These are phyloP conservation scores for Paramecium sexaurelia DNA, from an alignment of 73 alveolate genomes.

Conservation along the genomic window DNA sequence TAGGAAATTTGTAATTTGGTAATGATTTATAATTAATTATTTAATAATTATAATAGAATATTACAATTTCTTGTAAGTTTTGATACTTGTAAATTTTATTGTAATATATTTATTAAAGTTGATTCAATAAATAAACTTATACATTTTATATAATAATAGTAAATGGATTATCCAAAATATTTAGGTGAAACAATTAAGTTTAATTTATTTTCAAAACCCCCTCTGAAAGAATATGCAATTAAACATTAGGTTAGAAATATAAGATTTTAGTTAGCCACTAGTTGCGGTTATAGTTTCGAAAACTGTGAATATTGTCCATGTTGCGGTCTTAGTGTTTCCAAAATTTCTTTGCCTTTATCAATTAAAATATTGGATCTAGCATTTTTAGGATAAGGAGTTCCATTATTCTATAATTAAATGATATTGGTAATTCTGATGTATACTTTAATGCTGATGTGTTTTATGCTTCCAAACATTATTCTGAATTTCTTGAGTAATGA, in stretches of 20 bases:
- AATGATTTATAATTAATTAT: not conserved
- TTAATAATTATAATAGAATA: not conserved
- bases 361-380: not conserved
- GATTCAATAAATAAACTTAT: not conserved
- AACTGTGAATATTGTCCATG: not conserved
- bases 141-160: not conserved
- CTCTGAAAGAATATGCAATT: not conserved
- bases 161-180: not conserved
- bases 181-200: not conserved
- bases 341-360: not conserved
- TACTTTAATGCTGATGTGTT: not conserved
- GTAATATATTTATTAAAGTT: too few relatives aligned
- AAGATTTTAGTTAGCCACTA: not conserved
- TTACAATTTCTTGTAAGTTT: not conserved
- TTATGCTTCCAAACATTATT: not conserved
- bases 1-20: conserved; percentile 50
- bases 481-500: not conserved
- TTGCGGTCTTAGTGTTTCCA: not conserved
- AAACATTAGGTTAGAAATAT: not conserved
- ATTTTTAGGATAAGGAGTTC: not conserved
- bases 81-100: too few relatives aligned
- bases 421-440: not conserved
- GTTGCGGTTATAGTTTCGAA: not conserved
- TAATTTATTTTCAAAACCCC: not conserved
- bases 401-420: not conserved